Evolutionary conservation across 2,329 filamentous ascomycete genomes (phyloP), one percentile per base, ranked within the genome.

Genomic region (Fusarium chaquense): DNA sequence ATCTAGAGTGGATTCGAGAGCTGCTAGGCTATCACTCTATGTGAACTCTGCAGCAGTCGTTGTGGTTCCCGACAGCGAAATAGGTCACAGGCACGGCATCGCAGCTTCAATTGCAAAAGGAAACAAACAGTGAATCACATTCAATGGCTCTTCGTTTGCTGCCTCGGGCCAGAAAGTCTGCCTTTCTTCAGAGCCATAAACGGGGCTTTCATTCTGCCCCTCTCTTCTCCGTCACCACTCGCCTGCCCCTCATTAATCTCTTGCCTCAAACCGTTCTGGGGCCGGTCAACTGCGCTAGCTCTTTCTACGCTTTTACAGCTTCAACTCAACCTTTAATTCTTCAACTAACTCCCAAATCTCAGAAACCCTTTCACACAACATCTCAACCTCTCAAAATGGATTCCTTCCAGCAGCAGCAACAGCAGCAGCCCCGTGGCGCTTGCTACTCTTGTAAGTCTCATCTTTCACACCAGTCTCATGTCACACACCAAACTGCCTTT

Each of bases 401-500:
- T 71, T 72, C 62, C 56, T 66, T 60, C 47, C 62, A 65, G 47
- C 62, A 65, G 62, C 62, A 65, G 62, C 62, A 65, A 15, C 51
- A 56, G 41, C 60, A 63, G 58, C 60, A 73, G 67, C 71, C 76
- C 59, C 81, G 80, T 69, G 83, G 84, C 75, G 81, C 83, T 69
- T 86, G 84, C 81, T 86, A 86, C 78, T 83, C 81, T 73, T 85
- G 83, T 85, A 75, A 83, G 83, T 82, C 28, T 49, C 22, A 28
- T 45, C 38, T 54, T 20, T 40, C 30, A 24, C 47, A 26, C 32
- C 47, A 55, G 44, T 46, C 47, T n/a, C 26, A 36, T 54, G 22
- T 13, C 35, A 20, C 28, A n/a, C 32, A 12, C 13, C 38, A 40
- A 65, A 46, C 12, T 20, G 20, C 26, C 30, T 49, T 65, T 26